Evolutionary conservation across 1,139 yeast genomes (phyloP).

Genomic region (Candida pseudoviswanathii): DNA sequence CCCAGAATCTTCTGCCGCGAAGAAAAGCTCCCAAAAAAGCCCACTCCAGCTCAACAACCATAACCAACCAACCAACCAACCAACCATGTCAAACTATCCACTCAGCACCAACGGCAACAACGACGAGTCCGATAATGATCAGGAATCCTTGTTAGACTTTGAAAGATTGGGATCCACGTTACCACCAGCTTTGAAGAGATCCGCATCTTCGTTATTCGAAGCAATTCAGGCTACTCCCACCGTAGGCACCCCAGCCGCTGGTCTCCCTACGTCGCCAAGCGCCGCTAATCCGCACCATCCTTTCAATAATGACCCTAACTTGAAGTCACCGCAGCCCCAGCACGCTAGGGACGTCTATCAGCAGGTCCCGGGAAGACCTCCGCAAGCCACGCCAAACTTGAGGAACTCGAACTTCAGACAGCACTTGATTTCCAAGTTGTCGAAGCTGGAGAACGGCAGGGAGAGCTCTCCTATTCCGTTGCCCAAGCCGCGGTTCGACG

Average conservation of each 20-base stretch:
- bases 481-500: conserved; percentile 50
- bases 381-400: conserved; percentile 17
- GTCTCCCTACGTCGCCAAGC: not conserved
- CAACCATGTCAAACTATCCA: conserved; percentile 10
- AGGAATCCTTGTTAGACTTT: conserved; percentile 31
- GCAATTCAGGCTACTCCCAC: conserved; percentile 22
- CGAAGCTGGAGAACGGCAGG: conserved; percentile 38
- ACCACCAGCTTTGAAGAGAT: conserved; percentile 43
- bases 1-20: no score
- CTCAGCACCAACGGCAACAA: not conserved
- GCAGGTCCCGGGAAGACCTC: conserved; percentile 17
- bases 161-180: conserved; percentile 48
- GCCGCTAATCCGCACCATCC: conserved; percentile 1
- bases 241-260: conserved; percentile 1
- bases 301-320: conserved; percentile 6
- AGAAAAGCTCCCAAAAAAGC: not conserved
- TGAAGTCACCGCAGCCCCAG: conserved; percentile 16
- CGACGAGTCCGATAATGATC: conserved; percentile 15
- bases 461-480: conserved; percentile 54
- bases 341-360: conserved; percentile 11
- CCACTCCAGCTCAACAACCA: not conserved
- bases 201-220: conserved; percentile 45
- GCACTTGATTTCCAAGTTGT: conserved; percentile 33
- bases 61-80: not conserved
- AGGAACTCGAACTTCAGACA: conserved; percentile 17